Base-by-base conservation (phyloP, 768 basidiomycete genomes). In the Agrocybe praecox region DNA sequence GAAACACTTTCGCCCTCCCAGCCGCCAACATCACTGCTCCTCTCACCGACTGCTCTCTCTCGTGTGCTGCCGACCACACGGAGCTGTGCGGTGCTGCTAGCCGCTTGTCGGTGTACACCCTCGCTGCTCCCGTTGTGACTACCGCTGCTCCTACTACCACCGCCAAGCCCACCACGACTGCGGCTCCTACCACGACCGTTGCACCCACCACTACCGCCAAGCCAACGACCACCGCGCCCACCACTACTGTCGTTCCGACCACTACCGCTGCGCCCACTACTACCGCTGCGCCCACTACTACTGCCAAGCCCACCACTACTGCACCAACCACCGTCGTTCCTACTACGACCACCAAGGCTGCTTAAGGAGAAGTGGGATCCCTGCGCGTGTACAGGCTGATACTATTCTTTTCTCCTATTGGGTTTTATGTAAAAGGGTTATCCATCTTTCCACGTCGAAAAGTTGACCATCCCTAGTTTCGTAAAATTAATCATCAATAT, bases 1-100 rank as follows among this genome's bases (percentile, higher is more conserved):
- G 60, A 6, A 34, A 49, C 21, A 17, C 17, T 34, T 58, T 62
- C 42, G 10, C 17, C 22, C 17, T 52, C 14, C 57, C 56, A 10
- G 23, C 49, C 17, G 46, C 48, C 14, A 52, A 62, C 21, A 62
- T 52, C 6, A 53, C 56, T 6, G 57, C 60, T n/a, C 50, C 56
- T 15, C 21, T 45, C 14, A 40, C 33, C 19, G 56, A 57, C 17
- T 57, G 56, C 40, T 52, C 56, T 17, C 29, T 23, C n/a, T 44
- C 56, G 4, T 62, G 60, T 40, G 49, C 52, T 12, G 60, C 60
- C 21, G 53, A 62, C 34, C 57, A 46, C 45, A 56, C 60, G 6
- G 61, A 62, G 33, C 57, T 62, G 23, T 62, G 61, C 22, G 57
- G 57, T 18, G 57, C 57, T 51, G 46, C 59, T 1, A 57, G 51